Base-by-base conservation (phyloP, 305 asterid genomes). In the Fraxinus floribunda region DNA sequence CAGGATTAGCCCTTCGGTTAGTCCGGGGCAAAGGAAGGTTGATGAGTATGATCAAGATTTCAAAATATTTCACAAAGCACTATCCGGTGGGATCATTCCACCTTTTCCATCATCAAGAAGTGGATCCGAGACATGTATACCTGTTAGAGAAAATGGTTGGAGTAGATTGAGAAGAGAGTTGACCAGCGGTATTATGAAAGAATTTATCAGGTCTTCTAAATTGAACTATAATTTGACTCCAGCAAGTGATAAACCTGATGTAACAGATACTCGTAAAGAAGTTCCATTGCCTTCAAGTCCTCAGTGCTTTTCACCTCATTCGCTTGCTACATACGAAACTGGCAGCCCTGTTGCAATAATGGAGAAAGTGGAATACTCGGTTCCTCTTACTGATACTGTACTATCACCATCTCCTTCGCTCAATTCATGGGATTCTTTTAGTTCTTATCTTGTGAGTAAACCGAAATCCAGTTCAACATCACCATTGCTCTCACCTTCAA, bases 61-160 rank as follows among this genome's bases (percentile, higher is more conserved):
- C 81, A 94, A 91, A 81, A 90, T 92, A 72, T 97, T 93, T 85
- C 89, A 86, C 5, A 86, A 85, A 80, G 99, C 99, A 85, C 91
- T 89, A 82, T 77, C 90, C 70, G 97, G 97, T 77, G 98, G 98
- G 18, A 88, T 93, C 46, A 92, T 91, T 46, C 98, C 98, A 24
- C 97, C 95, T 79, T 88, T 88, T 87, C 94, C 97, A 22, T 84
- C 88, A 16, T 87, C 91, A 3, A 95, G 81, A 83, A 82, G 93
- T 46, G 98, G 87, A 81, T 86, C 89, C 1, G 96, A 91, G 88
- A 93, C 90, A 1, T 86, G 86, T 80, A 90, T 91, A 81, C 99
- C 98, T 36, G 93, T 88, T 7, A 86, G 93, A 76, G 96, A 92
- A 86, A 91, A 91, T 84, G 90, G 93, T 74, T 96, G 98, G 99